Percentiles rank a stretch among this genome's conserved stretches.
phyloP scores from a whole-genome alignment of 768 basidiomycete species.

The Mycena albidolilacea region DNA sequence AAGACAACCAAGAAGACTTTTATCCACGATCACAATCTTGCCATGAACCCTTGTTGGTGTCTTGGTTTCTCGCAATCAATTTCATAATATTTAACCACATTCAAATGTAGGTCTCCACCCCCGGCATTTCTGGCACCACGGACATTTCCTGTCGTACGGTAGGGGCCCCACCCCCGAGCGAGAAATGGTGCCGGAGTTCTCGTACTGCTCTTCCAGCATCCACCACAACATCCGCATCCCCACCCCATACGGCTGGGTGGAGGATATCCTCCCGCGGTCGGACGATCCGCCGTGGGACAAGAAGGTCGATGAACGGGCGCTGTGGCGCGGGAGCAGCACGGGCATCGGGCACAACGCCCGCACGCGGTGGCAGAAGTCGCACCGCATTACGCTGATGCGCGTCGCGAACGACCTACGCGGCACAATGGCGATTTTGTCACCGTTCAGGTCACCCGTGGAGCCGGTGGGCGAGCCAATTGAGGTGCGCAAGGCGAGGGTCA shows the following conservation, averaged over 20 bases:
- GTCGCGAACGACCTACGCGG: slow-evolving; percentile 58
- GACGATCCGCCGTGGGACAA: slow-evolving; percentile 77
- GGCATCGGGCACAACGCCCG: slow-evolving; percentile 64
- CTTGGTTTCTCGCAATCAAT: neutral
- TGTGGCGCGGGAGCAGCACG: slow-evolving; percentile 85
- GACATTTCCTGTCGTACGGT: slow-evolving; percentile 65
- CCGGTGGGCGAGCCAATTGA: slow-evolving; percentile 53
- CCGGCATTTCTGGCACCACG: slow-evolving; percentile 61
- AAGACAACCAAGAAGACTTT: slow-evolving; percentile 57
- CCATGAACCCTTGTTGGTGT: slow-evolving; percentile 64
- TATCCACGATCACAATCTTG: slow-evolving; percentile 61
- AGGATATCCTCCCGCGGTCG: slow-evolving; percentile 54
- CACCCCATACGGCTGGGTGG: slow-evolving; percentile 63
- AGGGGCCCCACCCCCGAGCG: slow-evolving; percentile 61
- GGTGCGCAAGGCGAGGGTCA: slow-evolving; percentile 57
- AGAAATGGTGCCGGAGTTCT: slow-evolving; percentile 66
- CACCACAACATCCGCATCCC: slow-evolving; percentile 72
- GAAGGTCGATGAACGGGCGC: slow-evolving; percentile 71
- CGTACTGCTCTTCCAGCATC: slow-evolving; percentile 62
- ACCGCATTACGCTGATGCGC: slow-evolving; percentile 64
- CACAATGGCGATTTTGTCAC: slow-evolving; percentile 56
- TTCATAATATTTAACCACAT: neutral
- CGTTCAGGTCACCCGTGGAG: slow-evolving; percentile 45
- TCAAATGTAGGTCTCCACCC: slow-evolving; percentile 50
- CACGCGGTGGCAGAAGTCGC: slow-evolving; percentile 65